Evolutionary conservation across 495 filamentous ascomycete species (phyloP).

Genomic region (Aspergillus saccharolyticus): DNA sequence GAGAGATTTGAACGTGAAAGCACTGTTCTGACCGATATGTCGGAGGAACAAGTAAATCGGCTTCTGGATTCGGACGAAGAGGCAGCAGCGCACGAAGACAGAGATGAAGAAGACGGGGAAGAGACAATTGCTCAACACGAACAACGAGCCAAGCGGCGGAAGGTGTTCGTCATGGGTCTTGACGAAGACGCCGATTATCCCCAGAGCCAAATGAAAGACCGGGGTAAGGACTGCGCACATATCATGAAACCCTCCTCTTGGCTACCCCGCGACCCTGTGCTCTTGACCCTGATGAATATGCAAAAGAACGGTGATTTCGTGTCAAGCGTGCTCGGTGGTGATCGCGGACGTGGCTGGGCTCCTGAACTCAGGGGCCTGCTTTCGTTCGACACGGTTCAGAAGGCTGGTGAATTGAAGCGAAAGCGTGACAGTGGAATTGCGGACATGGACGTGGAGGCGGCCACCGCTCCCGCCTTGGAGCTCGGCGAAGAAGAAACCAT

Average conservation of each 20-base stretch:
- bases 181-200: slow-evolving; percentile 62
- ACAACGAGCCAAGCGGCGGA: slow-evolving; percentile 71
- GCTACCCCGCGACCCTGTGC: slow-evolving; percentile 75
- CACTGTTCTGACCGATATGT: slow-evolving; percentile 34
- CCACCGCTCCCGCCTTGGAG: slow-evolving; percentile 65
- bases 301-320: slow-evolving; percentile 87
- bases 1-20: slow-evolving; percentile 56
- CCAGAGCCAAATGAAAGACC: slow-evolving; percentile 60
- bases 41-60: slow-evolving; percentile 54
- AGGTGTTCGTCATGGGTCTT: slow-evolving; percentile 52
- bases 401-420: slow-evolving; percentile 77
- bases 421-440: slow-evolving; percentile 89
- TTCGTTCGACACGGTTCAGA: slow-evolving; percentile 72
- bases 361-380: slow-evolving; percentile 84
- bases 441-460: slow-evolving; percentile 64
- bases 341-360: slow-evolving; percentile 73
- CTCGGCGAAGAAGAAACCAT: slow-evolving; percentile 58
- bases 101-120: slow-evolving; percentile 50
- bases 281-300: slow-evolving; percentile 83
- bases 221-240: slow-evolving; percentile 70
- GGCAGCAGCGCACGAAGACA: slow-evolving; percentile 35
- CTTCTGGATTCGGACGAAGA: slow-evolving; percentile 54
- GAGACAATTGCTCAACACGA: slow-evolving; percentile 53
- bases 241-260: slow-evolving; percentile 77
- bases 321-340: slow-evolving; percentile 66